Evolutionary conservation across 2,329 filamentous ascomycete genomes (phyloP).

Genomic region (Ceratocystis variospora): DNA sequence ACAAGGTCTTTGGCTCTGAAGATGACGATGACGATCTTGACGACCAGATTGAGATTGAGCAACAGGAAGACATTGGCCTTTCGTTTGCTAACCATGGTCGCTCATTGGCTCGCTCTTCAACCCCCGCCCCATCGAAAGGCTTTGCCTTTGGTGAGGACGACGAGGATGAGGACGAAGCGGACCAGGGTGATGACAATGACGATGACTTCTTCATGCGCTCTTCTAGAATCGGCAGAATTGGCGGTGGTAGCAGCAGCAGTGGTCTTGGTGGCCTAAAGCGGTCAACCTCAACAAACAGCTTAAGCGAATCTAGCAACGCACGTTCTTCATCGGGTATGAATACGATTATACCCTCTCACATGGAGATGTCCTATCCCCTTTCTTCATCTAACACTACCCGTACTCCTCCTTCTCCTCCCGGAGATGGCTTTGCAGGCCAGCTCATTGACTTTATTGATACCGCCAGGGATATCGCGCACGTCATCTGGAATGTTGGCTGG

Average conservation of each 20-base stretch:
- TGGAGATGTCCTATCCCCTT: slow-evolving; percentile 40
- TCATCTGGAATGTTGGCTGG: slow-evolving; percentile 60
- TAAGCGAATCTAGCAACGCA: slow-evolving; percentile 48
- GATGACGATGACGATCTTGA: slow-evolving; percentile 43
- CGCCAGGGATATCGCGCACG: slow-evolving; percentile 54
- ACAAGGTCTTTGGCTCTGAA: slow-evolving; percentile 49
- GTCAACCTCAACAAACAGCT: slow-evolving; percentile 35
- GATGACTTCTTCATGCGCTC: slow-evolving; percentile 13
- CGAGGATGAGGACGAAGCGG: slow-evolving; percentile 12
- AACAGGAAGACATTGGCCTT: slow-evolving; percentile 13
- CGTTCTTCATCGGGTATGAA: slow-evolving; percentile 81
- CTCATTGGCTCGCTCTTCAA: slow-evolving; percentile 19
- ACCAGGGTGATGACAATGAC: slow-evolving; percentile 23
- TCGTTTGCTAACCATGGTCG: slow-evolving; percentile 19
- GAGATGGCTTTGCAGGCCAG: slow-evolving; percentile 56
- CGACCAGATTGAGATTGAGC: slow-evolving; percentile 29
- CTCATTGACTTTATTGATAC: slow-evolving; percentile 71
- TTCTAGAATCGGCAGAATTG: slow-evolving; percentile 8
- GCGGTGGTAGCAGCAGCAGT: slow-evolving; percentile 4
- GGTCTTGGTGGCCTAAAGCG: slow-evolving; percentile 29
- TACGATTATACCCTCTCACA: slow-evolving; percentile 58
- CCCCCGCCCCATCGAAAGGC: slow-evolving; percentile 20
- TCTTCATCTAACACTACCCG: background rate
- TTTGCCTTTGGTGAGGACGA: slow-evolving; percentile 20
- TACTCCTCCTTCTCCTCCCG: slow-evolving; percentile 26